Conservation (phyloP, 2,329 filamentous ascomycete species). For the Scedosporium dehoogii region DNA sequence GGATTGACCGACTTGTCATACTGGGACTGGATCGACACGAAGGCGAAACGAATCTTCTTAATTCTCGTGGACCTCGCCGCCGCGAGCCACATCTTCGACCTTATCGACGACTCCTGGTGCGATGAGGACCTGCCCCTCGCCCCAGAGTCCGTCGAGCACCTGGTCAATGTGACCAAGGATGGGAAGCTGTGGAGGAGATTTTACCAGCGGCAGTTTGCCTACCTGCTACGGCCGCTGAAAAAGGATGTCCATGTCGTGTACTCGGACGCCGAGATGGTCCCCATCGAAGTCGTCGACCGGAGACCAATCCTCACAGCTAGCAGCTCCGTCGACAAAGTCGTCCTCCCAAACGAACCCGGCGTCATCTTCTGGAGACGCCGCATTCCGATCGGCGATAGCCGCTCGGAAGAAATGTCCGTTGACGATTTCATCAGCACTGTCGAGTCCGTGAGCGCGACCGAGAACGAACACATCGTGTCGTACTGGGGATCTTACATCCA, state of each 20-base stretch:
- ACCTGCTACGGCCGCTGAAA: slow-evolving; percentile 54
- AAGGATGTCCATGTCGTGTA: slow-evolving; percentile 54
- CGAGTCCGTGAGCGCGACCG: slow-evolving; percentile 44
- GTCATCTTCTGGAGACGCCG: slow-evolving; percentile 47
- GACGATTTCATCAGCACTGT: slow-evolving; percentile 53
- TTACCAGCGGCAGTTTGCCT: slow-evolving; percentile 60
- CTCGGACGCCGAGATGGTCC: slow-evolving; percentile 57
- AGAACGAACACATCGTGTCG: slow-evolving; percentile 61
- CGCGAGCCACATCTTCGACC: slow-evolving; percentile 63
- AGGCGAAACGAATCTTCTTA: slow-evolving; percentile 60
- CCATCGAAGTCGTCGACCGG: slow-evolving; percentile 56
- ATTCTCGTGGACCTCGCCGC: slow-evolving; percentile 60
- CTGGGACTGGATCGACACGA: slow-evolving; percentile 65
- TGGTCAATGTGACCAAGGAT: slow-evolving; percentile 51
- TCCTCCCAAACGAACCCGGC: slow-evolving; percentile 51
- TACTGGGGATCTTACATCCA: slow-evolving; percentile 63
- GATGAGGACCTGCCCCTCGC: slow-evolving; percentile 65
- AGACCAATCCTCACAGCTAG: slow-evolving; percentile 30
- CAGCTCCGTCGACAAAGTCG: slow-evolving; percentile 45
- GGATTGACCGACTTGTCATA: slow-evolving; percentile 64
- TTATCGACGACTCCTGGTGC: slow-evolving; percentile 69
- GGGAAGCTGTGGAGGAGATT: slow-evolving; percentile 58
- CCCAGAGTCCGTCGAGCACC: slow-evolving; percentile 52
- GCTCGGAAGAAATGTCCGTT: slow-evolving; percentile 31
- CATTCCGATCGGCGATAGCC: slow-evolving; percentile 36